A percentile compares a stretch with the other conserved stretches of the same genome.
Conservation (phyloP, 306 rosid species). For the Coriaria nepalensis region DNA sequence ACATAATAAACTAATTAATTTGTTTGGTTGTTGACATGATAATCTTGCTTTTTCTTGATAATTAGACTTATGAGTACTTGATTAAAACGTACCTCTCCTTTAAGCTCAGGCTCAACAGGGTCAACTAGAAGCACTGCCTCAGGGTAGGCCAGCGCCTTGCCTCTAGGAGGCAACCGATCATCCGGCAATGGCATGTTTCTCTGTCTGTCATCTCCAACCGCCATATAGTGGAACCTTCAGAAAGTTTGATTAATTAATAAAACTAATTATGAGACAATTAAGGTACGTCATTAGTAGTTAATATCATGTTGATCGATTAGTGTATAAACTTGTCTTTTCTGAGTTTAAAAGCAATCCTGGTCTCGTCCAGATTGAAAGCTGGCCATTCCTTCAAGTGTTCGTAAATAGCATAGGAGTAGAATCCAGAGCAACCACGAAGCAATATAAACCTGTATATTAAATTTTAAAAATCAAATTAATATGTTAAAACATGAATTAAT, state of each 20-base stretch:
- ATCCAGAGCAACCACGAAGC: conserved; percentile 73
- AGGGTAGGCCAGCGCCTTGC: conserved; percentile 44
- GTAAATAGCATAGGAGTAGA: conserved; percentile 77
- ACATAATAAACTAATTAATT: no score
- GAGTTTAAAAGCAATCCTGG: conserved; percentile 79
- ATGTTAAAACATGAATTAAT: no score
- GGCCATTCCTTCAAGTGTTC: conserved; percentile 83
- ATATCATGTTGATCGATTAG: no score
- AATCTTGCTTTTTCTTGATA: no score
- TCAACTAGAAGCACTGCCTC: conserved; percentile 70
- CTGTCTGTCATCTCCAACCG: conserved; percentile 55
- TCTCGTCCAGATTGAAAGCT: conserved; percentile 70
- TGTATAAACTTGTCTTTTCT: conserved; percentile 72
- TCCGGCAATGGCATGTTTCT: conserved; percentile 86
- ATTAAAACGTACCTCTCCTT: conserved; percentile 55
- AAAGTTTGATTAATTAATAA: not conserved
- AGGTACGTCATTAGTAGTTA: no score
- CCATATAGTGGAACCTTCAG: conserved; percentile 75
- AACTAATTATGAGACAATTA: no score
- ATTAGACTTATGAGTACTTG: no score
- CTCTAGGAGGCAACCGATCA: conserved; percentile 42
- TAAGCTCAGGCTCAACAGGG: conserved; percentile 58
- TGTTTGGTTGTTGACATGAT: no score
- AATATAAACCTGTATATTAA: conserved; percentile 68
- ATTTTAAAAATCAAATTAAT: no score